Evolutionary conservation across 495 filamentous ascomycete genomes (phyloP).

Genomic region (Astrothelium macrocarpum): DNA sequence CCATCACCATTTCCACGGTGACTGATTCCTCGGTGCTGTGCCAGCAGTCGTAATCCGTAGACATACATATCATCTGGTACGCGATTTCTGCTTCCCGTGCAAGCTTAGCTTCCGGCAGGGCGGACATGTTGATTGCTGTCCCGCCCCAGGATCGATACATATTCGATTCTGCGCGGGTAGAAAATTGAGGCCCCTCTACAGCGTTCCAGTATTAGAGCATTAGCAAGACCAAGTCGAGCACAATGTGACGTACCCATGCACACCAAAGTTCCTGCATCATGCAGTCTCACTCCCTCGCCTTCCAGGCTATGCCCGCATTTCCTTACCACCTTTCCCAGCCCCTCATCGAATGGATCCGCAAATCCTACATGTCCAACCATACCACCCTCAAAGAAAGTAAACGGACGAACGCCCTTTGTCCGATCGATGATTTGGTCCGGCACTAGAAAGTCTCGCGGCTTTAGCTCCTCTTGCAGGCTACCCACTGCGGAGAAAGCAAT

Average conservation of each 20-base stretch:
- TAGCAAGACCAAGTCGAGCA: background rate
- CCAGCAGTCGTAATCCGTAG: conserved; percentile 99
- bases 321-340: conserved; percentile 60
- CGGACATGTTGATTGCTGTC: conserved; percentile 93
- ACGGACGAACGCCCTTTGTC: conserved; percentile 76
- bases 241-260: conserved; percentile 64
- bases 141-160: conserved; percentile 91
- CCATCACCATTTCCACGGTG: conserved; percentile 94
- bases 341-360: conserved; percentile 84
- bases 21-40: conserved; percentile 55
- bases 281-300: conserved; percentile 68
- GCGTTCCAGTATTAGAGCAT: background rate
- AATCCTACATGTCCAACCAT: conserved; percentile 93
- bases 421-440: conserved; percentile 96
- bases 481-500: conserved; percentile 95
- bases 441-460: conserved; percentile 90
- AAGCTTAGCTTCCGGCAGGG: conserved; percentile 92
- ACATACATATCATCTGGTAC: conserved; percentile 98
- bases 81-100: conserved; percentile 92
- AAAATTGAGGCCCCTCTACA: conserved; percentile 87
- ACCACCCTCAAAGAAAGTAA: conserved; percentile 91
- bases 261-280: conserved; percentile 68
- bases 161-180: conserved; percentile 89
- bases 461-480: conserved; percentile 80
- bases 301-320: conserved; percentile 63